These are phyloP conservation scores for Wallacemonas collosoma DNA, from an alignment of 208 protist genomes.

Conservation along the genomic window DNA sequence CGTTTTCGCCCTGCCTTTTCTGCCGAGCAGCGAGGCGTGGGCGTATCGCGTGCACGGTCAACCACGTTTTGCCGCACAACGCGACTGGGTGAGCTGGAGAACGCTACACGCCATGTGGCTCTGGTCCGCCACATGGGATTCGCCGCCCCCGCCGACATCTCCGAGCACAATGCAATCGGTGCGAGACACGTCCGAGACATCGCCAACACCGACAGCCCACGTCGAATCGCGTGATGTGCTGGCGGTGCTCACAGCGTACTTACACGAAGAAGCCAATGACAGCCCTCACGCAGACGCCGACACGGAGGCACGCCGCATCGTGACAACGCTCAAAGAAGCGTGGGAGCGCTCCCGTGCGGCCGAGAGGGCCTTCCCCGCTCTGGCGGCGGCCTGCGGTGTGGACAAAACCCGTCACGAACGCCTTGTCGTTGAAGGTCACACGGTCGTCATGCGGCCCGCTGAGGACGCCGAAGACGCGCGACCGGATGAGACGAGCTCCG, in stretches of 20 bases:
- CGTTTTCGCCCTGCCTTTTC: background rate
- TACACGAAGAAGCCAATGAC: background rate
- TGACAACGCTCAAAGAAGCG: slow-evolving; percentile 17
- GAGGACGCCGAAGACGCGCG: background rate
- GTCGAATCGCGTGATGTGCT: background rate
- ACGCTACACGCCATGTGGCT: slow-evolving; percentile 6
- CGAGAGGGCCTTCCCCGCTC: slow-evolving; percentile 23
- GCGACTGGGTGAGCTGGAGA: background rate
- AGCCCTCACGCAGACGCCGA: background rate
- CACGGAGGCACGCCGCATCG: background rate
- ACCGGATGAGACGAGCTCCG: background rate
- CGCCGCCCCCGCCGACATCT: background rate
- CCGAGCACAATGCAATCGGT: no score
- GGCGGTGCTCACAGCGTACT: slow-evolving; percentile 3
- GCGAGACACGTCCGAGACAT: background rate
- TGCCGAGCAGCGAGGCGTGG: slow-evolving; percentile 11
- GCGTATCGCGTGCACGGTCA: background rate
- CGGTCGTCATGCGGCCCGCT: slow-evolving; percentile 12
- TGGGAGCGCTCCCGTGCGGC: slow-evolving; percentile 31
- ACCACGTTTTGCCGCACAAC: background rate
- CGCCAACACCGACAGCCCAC: background rate
- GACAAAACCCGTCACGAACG: slow-evolving; percentile 27
- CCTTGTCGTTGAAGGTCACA: slow-evolving; percentile 30
- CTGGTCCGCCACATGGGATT: background rate
- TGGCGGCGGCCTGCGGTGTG: slow-evolving; percentile 26